Base-by-base conservation (phyloP, 2,329 filamentous ascomycete species). In the Microcyclosporella mali region DNA sequence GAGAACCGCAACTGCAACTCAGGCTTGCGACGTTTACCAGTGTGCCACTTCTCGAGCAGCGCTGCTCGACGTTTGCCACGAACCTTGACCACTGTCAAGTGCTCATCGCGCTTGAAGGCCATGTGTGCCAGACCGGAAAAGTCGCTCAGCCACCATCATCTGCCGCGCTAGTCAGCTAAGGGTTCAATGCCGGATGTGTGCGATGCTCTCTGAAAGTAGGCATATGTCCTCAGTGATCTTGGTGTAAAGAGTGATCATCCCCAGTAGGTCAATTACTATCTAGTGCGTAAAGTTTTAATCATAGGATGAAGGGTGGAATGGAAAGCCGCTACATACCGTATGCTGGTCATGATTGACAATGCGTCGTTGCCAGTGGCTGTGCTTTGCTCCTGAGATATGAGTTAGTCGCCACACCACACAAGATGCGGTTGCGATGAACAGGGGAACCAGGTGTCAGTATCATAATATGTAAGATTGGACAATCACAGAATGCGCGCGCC, bases 201-300 rank as follows among this genome's bases (percentile, higher is more conserved):
- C n/a, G n/a, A n/a, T n/a, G n/a, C 21, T 25, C 4, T 25, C 9
- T 4, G 21, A 9, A 25, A 6, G 9, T 6, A 6, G 21, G 21
- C 9, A 9, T 25, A 25, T 6, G 12, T 49, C 54, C 58, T 65
- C 62, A 65, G 61, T 61, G 62, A 65, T 65, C 62, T 65, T 65
- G 62, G 62, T 65, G 59, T 62, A 59, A 58, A 59, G n/a, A 52
- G 47, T 49, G 55, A 59, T 62, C 61, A 63, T 56, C 40, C 53
- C 58, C 53, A 25, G 46, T 56, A 52, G 57, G 56, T 64, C 61
- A 63, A 58, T 60, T 64, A 64, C 60, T 61, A 61, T 83, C 79
- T 83, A 82, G 74, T 72, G 73, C 68, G 49, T 58, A 41, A 61
- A 60, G 60, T 73, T 81, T 63, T 83, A 81, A 82, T 84, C 80